Percentiles rank a stretch among this genome's conserved stretches.
Conservation (phyloP, 2,329 filamentous ascomycete genomes). For the Ophiostoma sp. region DNA sequence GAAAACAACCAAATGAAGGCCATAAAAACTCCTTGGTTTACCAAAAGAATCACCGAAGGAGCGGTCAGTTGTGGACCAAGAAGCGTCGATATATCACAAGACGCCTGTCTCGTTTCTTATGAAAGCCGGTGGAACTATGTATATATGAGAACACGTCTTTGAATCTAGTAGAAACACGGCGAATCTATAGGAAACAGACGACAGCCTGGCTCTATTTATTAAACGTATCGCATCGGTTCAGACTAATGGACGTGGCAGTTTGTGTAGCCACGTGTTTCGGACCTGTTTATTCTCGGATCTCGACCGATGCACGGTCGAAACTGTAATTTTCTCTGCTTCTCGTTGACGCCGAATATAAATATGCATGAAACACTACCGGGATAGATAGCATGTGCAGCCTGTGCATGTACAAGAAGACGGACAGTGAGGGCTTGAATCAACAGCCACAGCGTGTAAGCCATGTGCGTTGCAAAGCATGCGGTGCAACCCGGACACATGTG, state of each 20-base stretch:
- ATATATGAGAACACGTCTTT: not conserved
- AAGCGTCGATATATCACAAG: too few relatives aligned
- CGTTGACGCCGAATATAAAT: not conserved
- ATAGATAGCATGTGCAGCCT: not conserved
- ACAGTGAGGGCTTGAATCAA: not conserved
- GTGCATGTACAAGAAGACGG: not conserved
- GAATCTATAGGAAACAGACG: not conserved
- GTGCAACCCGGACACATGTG: slow-evolving; percentile 1
- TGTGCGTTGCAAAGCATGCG: not conserved
- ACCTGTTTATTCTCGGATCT: not conserved
- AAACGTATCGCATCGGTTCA: not conserved
- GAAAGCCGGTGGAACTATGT: too few relatives aligned
- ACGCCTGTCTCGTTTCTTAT: too few relatives aligned
- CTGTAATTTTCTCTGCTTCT: too few relatives aligned
- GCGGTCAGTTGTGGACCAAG: too few relatives aligned
- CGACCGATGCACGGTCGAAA: not conserved
- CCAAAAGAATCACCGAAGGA: too few relatives aligned
- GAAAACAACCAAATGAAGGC: too few relatives aligned
- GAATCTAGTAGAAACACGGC: not conserved
- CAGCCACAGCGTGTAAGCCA: not conserved
- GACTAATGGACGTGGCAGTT: not conserved
- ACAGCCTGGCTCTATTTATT: not conserved
- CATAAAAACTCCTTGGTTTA: too few relatives aligned
- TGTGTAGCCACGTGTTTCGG: slow-evolving; percentile 6
- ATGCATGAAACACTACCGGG: not conserved